phyloP scores from a whole-genome alignment of 2,329 filamentous ascomycete genomes.

The Hypoxylon sp. region DNA sequence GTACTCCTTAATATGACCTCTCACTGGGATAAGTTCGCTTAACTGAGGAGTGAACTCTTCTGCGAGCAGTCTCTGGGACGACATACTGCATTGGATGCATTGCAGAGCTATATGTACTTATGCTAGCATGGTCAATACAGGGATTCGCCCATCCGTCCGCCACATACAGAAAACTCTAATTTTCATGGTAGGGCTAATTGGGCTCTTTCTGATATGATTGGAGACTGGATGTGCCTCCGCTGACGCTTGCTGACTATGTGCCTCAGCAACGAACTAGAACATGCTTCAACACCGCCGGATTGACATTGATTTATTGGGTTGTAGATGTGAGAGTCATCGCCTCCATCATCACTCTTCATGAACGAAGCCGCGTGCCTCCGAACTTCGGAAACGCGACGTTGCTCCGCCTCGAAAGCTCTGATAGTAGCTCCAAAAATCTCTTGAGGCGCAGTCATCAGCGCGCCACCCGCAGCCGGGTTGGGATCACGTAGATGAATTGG shows the following conservation, averaged over 20 bases:
- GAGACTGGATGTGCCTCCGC: conserved; percentile 6
- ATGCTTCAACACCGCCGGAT: conserved; percentile 7
- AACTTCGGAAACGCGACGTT: conserved; percentile 19
- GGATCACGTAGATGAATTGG: conserved; percentile 1
- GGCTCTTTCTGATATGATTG: conserved; percentile 4
- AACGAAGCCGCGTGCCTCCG: conserved; percentile 8
- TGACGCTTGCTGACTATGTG: conserved; percentile 15
- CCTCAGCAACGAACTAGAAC: conserved; percentile 10
- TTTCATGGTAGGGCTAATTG: neutral
- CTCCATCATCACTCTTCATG: conserved; percentile 8
- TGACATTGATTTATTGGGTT: neutral
- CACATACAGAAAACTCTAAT: neutral
- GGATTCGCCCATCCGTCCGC: neutral
- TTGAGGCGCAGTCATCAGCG: neutral
- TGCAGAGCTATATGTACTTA: neutral
- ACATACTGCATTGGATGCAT: neutral
- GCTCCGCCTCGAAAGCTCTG: conserved; percentile 15
- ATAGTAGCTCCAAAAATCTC: neutral
- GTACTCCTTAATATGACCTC: neutral
- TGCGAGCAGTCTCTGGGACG: neutral
- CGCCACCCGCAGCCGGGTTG: conserved; percentile 5
- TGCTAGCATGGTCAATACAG: neutral
- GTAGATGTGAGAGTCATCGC: conserved; percentile 18
- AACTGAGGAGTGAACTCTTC: neutral
- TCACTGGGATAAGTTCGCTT: neutral